These are phyloP conservation scores for Raphanus hybrid DNA, from an alignment of 441 rosid species.

Conservation along the genomic window DNA sequence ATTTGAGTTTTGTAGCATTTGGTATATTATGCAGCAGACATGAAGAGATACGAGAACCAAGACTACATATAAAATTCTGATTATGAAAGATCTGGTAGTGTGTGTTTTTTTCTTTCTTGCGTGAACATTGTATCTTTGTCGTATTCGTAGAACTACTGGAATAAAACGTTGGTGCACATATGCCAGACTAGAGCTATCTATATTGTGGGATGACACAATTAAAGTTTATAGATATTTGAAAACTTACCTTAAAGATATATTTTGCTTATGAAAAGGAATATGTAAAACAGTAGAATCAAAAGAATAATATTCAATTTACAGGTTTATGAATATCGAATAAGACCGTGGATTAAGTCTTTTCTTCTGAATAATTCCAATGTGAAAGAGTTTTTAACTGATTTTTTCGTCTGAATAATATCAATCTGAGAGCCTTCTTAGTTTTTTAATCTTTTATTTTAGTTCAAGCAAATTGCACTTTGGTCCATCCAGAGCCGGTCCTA, in stretches of 20 bases:
- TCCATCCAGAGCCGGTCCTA: no score
- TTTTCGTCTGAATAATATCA: not conserved
- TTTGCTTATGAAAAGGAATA: not conserved
- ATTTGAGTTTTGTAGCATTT: not conserved
- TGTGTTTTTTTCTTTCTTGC: not conserved
- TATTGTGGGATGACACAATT: not conserved
- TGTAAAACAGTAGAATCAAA: not conserved
- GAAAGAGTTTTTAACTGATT: not conserved
- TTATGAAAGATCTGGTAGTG: not conserved
- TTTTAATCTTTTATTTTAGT: not conserved
- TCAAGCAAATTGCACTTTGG: not conserved
- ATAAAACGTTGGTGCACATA: not conserved
- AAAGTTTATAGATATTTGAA: not conserved
- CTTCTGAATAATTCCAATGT: not conserved
- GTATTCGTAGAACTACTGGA: not conserved
- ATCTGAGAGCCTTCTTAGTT: not conserved
- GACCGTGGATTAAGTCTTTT: no score
- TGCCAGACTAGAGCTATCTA: not conserved
- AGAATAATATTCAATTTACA: not conserved
- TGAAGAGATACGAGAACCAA: not conserved
- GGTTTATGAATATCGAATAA: not conserved
- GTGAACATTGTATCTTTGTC: not conserved
- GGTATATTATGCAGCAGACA: not conserved
- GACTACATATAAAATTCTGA: constrained; percentile 7
- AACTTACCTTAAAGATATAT: not conserved